Conservation (phyloP, 352 stramenopile species). For the Globisporangium nagaii region DNA sequence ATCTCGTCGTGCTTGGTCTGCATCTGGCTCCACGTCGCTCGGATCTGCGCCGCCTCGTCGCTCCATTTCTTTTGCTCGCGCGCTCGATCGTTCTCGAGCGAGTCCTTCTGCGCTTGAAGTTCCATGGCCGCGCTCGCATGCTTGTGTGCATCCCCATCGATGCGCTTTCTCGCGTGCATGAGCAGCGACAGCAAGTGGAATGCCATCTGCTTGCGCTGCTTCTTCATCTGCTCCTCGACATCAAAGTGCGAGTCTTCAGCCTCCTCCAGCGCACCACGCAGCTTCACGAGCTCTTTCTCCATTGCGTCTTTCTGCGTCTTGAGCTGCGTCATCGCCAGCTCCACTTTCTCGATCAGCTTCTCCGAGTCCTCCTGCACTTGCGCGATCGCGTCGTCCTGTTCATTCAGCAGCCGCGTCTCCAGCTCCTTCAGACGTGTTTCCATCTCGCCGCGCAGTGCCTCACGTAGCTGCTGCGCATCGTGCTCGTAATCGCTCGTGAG, state of each 20-base stretch:
- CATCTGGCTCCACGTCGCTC: constrained; percentile 25
- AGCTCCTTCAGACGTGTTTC: constrained; percentile 35
- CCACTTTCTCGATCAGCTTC: constrained; percentile 70
- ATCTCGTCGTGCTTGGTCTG: constrained; percentile 49
- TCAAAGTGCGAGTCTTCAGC: constrained; percentile 75
- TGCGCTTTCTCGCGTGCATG: constrained; percentile 30
- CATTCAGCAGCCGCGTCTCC: constrained; percentile 32
- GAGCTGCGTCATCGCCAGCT: constrained; percentile 59
- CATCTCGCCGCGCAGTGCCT: constrained; percentile 24
- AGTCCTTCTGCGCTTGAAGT: constrained; percentile 10
- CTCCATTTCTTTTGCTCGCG: constrained; percentile 28
- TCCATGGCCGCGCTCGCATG: background rate
- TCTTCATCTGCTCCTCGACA: constrained; percentile 45
- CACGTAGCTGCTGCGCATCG: constrained; percentile 23
- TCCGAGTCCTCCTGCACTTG: constrained; percentile 80
- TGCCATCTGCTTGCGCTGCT: constrained; percentile 45
- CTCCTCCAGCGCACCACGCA: constrained; percentile 59
- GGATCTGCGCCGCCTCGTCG: constrained; percentile 21
- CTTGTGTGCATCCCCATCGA: constrained; percentile 12
- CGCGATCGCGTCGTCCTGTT: constrained; percentile 70
- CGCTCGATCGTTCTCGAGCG: constrained; percentile 12
- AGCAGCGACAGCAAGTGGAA: constrained; percentile 48
- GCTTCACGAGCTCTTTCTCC: constrained; percentile 41
- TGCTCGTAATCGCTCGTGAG: constrained; percentile 17
- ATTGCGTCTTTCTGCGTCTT: constrained; percentile 72